phyloP scores from a whole-genome alignment of 1,139 yeast genomes.

The Pichia sp. region DNA sequence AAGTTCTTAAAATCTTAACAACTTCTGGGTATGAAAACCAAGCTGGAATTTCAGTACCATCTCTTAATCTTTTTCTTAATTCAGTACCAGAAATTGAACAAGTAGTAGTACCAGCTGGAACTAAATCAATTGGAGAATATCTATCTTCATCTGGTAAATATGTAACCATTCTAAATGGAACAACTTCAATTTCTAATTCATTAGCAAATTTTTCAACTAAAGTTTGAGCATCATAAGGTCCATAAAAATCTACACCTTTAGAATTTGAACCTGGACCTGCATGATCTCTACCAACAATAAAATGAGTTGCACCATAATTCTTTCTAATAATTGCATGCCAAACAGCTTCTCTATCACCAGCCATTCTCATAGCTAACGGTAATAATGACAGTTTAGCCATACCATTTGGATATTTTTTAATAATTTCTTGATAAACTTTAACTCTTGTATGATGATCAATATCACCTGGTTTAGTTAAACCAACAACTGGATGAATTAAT shows the following conservation, averaged over 20 bases:
- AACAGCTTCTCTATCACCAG: conserved; percentile 96
- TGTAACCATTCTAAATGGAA: conserved; percentile 95
- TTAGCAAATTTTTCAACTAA: conserved; percentile 67
- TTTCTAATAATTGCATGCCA: conserved; percentile 98
- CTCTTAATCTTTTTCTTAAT: conserved; percentile 78
- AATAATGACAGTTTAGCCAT: conserved; percentile 83
- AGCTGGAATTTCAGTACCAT: conserved; percentile 84
- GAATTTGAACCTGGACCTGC: conserved; percentile 87
- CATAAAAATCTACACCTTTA: conserved; percentile 88
- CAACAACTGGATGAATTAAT: conserved; percentile 94
- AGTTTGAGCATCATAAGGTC: conserved; percentile 95
- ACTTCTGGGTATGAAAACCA: conserved; percentile 99
- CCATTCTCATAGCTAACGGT: conserved; percentile 98
- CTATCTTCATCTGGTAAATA: conserved; percentile 93
- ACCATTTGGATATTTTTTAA: conserved; percentile 89
- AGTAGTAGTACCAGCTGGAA: conserved; percentile 72
- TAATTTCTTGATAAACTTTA: conserved; percentile 85
- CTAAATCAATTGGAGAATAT: conserved; percentile 92
- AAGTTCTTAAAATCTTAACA: conserved; percentile 80
- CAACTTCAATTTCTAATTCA: conserved; percentile 83
- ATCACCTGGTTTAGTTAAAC: conserved; percentile 95
- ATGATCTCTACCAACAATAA: conserved; percentile 96
- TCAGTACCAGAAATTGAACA: conserved; percentile 94
- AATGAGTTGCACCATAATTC: conserved; percentile 95
- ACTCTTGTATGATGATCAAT: conserved; percentile 97